phyloP scores from a whole-genome alignment of 257 asterid genomes.

The Gentiana straminea region DNA sequence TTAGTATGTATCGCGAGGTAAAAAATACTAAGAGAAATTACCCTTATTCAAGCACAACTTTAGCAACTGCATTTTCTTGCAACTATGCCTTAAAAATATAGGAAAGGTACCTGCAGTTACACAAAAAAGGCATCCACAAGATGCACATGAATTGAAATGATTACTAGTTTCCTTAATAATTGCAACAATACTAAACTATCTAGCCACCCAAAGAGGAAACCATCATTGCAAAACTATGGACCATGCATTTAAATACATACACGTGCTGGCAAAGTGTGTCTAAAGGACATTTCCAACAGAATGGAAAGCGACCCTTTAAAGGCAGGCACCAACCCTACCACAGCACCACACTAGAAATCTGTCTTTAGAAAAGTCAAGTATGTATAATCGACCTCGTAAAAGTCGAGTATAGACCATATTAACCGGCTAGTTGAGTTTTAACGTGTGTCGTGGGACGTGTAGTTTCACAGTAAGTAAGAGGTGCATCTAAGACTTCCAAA shows the following conservation, averaged over 20 bases:
- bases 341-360: no score
- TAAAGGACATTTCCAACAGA: constrained; percentile 1
- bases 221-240: constrained; percentile 1
- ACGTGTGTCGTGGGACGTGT: no score
- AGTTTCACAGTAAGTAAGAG: no score
- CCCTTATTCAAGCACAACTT: background rate
- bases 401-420: no score
- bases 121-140: background rate
- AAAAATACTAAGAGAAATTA: no score
- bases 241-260: constrained; percentile 4
- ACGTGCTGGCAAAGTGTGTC: background rate
- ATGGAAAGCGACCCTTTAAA: background rate
- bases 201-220: constrained; percentile 1
- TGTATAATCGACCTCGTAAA: no score
- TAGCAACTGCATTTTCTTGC: background rate
- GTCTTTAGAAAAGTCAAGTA: no score
- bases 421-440: no score
- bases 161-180: background rate
- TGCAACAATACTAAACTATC: constrained; percentile 2
- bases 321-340: constrained; percentile 9
- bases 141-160: background rate
- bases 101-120: background rate
- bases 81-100: background rate
- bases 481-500: no score
- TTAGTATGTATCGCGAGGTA: no score